Base-by-base conservation (phyloP, 805 yeast species). In the Suhomyces tanzawaensis region DNA sequence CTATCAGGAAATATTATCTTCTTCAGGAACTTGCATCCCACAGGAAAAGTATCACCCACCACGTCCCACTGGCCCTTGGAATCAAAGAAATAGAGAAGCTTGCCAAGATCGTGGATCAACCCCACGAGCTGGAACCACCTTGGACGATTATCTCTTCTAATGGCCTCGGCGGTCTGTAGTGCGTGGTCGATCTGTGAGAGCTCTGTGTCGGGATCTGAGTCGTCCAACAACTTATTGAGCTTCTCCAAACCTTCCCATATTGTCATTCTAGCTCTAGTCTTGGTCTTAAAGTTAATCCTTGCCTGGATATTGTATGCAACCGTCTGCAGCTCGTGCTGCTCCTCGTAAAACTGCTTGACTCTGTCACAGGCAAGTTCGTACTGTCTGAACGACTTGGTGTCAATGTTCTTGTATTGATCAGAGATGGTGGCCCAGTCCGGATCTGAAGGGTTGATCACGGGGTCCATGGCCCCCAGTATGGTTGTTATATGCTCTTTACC, bases 31-130 rank as follows among this genome's bases (percentile, higher is more conserved):
- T 71, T 71, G 55, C 89, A 82, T 3, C 89, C 89, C 18, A 82
- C 85, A 0, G 88, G 85, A 50, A 82, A 82, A 3, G 88, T 82
- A 53, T 82, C 89, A 4, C 89, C 89, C 15, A 82, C 89, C 21
- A 82, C 89, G 52, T 82, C 87, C 88, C 88, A 82, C 55, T 82
- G 88, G 6, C 88, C 88, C 48, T 77, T 70, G 11, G 86, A 81
- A 48, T 80, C 87, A 51, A 75, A 82, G 46, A 81, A 82, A 53
- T 82, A 82, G 13, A 82, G 63, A 13, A 82, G 66, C 50, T 82
- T 82, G 0, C 89, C 89, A 42, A 82, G 60, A 53, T 82, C 89
- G 51, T 82, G 89, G 28, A 82, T 79, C 22, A 82, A 59, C 1
- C 89, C 89, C 6, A 82, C 86, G 17, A 82, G 59, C 55, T 82